phyloP scores from a whole-genome alignment of 1,284 basidiomycete species.

The Somion occarium region DNA sequence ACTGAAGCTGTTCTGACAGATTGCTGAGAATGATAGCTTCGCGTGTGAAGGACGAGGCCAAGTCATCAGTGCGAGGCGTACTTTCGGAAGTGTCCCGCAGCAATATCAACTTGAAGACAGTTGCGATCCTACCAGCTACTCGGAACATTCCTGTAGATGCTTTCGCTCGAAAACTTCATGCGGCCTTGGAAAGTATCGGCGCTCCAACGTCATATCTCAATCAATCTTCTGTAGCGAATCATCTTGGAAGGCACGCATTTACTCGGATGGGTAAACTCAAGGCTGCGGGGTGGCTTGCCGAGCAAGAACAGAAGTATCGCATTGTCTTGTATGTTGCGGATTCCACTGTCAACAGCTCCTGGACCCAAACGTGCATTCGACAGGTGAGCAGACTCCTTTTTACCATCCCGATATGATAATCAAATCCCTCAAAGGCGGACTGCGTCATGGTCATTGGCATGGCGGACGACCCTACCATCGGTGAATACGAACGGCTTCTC shows the following conservation, averaged over 20 bases:
- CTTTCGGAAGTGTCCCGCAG: conserved; percentile 62
- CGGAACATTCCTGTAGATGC: conserved; percentile 82
- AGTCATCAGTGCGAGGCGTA: conserved; percentile 46
- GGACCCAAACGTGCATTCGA: conserved; percentile 96
- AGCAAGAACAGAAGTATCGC: conserved; percentile 89
- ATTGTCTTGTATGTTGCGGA: conserved; percentile 94
- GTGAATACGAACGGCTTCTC: conserved; percentile 91
- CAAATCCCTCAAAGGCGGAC: conserved; percentile 63
- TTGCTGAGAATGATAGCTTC: conserved; percentile 91
- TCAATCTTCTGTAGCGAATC: conserved; percentile 85
- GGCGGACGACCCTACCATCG: conserved; percentile 86
- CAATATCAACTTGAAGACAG: conserved; percentile 92
- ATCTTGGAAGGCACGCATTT: conserved; percentile 90
- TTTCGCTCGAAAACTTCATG: conserved; percentile 86
- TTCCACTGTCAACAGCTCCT: conserved; percentile 86
- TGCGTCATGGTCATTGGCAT: conserved; percentile 94
- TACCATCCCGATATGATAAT: background rate
- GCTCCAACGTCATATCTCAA: conserved; percentile 87
- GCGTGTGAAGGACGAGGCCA: conserved; percentile 82
- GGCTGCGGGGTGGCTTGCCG: conserved; percentile 89
- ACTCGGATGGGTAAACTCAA: conserved; percentile 93
- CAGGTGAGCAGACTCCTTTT: conserved; percentile 50
- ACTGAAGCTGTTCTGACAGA: conserved; percentile 30
- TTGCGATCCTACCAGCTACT: conserved; percentile 80
- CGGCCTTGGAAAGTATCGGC: conserved; percentile 83